Evolutionary conservation across 768 basidiomycete species (phyloP).

Genomic region (Boletellus sp.): DNA sequence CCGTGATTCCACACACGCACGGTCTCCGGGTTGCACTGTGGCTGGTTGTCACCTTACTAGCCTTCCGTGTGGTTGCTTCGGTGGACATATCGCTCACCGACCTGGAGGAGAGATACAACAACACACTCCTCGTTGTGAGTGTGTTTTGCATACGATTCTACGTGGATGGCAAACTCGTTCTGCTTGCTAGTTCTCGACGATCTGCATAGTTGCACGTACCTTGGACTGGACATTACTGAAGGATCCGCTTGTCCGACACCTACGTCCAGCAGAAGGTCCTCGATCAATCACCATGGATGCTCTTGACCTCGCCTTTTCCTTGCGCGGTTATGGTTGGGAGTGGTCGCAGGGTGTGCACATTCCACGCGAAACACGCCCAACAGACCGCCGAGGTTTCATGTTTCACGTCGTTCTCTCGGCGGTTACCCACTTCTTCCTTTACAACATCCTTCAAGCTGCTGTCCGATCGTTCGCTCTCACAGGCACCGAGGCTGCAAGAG

Average conservation of each 20-base stretch:
- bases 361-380: conserved; percentile 20
- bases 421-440: conserved; percentile 33
- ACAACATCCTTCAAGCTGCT: too few species aligned
- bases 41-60: too few species aligned
- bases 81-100: conserved; percentile 6
- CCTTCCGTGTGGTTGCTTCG: conserved; percentile 35
- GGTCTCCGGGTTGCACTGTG: too few species aligned
- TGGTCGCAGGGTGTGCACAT: conserved; percentile 40
- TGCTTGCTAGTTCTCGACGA: conserved; percentile 12
- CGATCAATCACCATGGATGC: conserved; percentile 32
- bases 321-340: conserved; percentile 59
- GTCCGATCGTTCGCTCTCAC: too few species aligned
- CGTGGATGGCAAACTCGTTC: neutral
- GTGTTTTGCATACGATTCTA: too few species aligned
- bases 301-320: conserved; percentile 47
- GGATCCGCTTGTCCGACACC: neutral
- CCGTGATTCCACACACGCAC: too few species aligned
- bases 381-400: conserved; percentile 37
- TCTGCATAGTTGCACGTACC: neutral
- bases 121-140: conserved; percentile 11
- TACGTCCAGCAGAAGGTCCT: neutral
- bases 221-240: neutral
- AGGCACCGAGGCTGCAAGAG: too few species aligned
- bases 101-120: neutral
- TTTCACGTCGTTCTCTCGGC: conserved; percentile 31